phyloP scores from a whole-genome alignment of 768 basidiomycete species.

The Leccinellum albellum region DNA sequence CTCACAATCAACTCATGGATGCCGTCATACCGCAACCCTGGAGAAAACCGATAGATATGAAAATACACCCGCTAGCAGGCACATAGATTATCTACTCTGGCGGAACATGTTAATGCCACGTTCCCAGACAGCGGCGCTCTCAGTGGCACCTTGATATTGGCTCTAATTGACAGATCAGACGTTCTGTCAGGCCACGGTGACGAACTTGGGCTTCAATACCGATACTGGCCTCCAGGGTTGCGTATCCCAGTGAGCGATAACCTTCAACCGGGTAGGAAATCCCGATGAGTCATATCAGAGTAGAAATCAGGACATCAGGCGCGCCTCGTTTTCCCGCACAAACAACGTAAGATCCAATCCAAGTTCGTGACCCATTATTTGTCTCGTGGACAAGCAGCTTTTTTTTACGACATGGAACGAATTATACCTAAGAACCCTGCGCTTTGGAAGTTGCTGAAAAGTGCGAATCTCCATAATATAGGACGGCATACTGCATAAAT shows the following conservation, averaged over 20 bases:
- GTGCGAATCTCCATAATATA: slow-evolving; percentile 43
- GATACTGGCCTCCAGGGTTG: slow-evolving; percentile 48
- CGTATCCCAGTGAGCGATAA: slow-evolving; percentile 89
- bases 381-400: slow-evolving; percentile 92
- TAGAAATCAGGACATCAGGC: slow-evolving; percentile 59
- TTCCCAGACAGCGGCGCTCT: not conserved
- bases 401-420: slow-evolving; percentile 97
- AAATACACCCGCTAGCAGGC: not conserved
- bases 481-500: not conserved
- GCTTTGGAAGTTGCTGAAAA: slow-evolving; percentile 86
- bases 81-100: not conserved
- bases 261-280: slow-evolving; percentile 71
- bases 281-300: slow-evolving; percentile 90
- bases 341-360: not conserved
- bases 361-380: not conserved
- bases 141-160: not conserved
- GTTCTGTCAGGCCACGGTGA: not conserved
- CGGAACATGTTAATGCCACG: not conserved
- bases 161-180: not conserved
- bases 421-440: slow-evolving; percentile 91
- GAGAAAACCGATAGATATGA: not conserved
- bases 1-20: not conserved
- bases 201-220: not conserved
- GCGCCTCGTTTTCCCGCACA: slow-evolving; percentile 21
- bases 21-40: slow-evolving; percentile 2